Evolutionary conservation across 495 filamentous ascomycete genomes (phyloP).

Genomic region (Cryomyces minteri): DNA sequence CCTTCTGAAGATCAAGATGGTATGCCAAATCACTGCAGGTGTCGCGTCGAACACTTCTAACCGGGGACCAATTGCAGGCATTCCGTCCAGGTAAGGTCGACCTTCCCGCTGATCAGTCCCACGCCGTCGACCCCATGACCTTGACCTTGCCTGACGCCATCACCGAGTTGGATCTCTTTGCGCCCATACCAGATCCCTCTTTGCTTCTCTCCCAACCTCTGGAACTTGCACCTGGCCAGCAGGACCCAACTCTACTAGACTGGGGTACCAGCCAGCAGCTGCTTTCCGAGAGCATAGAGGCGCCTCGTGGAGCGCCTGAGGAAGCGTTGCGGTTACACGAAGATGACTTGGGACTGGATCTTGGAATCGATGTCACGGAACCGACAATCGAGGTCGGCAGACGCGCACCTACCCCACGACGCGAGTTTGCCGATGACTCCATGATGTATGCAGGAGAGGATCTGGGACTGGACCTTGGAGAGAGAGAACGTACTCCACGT

Average conservation of each 20-base stretch:
- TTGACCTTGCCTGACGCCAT: constrained; percentile 61
- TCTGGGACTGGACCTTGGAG: constrained; percentile 31
- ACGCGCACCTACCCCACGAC: not conserved
- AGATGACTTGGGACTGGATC: constrained; percentile 28
- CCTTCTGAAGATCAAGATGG: constrained; percentile 95
- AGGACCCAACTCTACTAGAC: constrained; percentile 18
- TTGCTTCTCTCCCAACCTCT: constrained; percentile 15
- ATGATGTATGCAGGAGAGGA: constrained; percentile 21
- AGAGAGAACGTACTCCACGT: constrained; percentile 1
- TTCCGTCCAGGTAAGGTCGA: constrained; percentile 36
- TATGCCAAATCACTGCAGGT: constrained; percentile 22
- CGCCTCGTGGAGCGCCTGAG: constrained; percentile 14
- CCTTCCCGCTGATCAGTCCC: constrained; percentile 25
- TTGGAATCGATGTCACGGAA: constrained; percentile 16
- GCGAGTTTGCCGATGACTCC: constrained; percentile 18
- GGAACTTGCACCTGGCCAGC: constrained; percentile 5
- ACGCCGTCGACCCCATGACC: constrained; percentile 24
- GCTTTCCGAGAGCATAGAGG: constrained; percentile 12
- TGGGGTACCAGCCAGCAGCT: constrained; percentile 20
- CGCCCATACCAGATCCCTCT: constrained; percentile 21
- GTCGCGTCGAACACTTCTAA: constrained; percentile 1
- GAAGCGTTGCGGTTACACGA: constrained; percentile 31
- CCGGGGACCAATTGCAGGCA: constrained; percentile 16
- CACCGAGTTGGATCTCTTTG: constrained; percentile 72
- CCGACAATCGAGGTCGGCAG: not conserved